Evolutionary conservation across 2,329 filamentous ascomycete species (phyloP), one percentile per base, ranked within the genome.

Genomic region (Scopulariopsis brevicaulis): DNA sequence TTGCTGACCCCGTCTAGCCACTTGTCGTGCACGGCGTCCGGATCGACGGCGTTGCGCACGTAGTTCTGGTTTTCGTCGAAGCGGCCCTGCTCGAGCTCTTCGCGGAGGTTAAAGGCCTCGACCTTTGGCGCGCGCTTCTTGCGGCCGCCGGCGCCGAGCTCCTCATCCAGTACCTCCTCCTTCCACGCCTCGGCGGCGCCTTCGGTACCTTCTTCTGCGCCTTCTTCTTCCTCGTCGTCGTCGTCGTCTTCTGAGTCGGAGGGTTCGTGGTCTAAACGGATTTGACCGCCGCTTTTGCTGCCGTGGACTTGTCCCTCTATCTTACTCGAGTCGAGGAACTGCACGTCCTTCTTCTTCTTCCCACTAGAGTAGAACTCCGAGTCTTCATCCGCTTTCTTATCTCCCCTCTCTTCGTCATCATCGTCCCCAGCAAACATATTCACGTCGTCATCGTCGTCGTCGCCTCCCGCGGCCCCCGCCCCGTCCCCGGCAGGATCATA

Each of bases 1-100:
- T 96, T 96, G 63, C 87, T 94, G 22, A 96, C 76, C 0, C 94
- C 94, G 52, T 96, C 89, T 22, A 99, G 74, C 94, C 94, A 99
- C 35, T 81, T 82, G 73, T 99, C 94, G 70, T 99, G 91, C 25
- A 89, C 83, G 0, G 92, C 90, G 64, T 97, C 91, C 0, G 90
- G 90, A 65, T 99, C 94, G 10, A 75, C 82, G 0, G 92, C 92
- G 70, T 95, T 95, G 59, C 94, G 84, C 52, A 99, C 84, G 69
- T 85, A 99, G 70, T 97, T 99, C 11, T 93, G 93, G 1, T 85
- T 77, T 64, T 94, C 88, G 68, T 99, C 94, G 66, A 96, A 99
- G 12, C 85, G 81, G 1, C 94, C 94, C 64, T 97, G 93, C 67
- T 97, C 91, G 69, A 95, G 86, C 70, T 99, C 94, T 14, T 82